phyloP scores from a whole-genome alignment of 768 basidiomycete species.

The Pleurotus tuber-regium region DNA sequence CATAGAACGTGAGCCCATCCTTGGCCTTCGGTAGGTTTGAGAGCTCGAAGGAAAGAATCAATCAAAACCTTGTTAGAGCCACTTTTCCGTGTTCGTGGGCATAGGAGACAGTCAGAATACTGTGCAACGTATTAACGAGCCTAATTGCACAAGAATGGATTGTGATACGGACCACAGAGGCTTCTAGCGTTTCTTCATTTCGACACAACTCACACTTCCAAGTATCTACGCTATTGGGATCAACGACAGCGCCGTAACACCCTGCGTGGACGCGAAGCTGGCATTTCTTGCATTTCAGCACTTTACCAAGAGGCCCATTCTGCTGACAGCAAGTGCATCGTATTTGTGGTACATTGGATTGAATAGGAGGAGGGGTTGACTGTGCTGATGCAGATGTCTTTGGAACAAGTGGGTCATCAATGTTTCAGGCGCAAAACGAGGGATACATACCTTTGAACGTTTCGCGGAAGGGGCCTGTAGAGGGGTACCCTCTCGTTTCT shows the following conservation, averaged over 20 bases:
- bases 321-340: conserved; percentile 76
- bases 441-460: conserved; percentile 39
- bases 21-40: conserved; percentile 91
- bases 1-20: conserved; percentile 93
- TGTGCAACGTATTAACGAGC: conserved; percentile 24
- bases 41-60: conserved; percentile 69
- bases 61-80: conserved; percentile 48
- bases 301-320: conserved; percentile 71
- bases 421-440: background rate
- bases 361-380: conserved; percentile 64
- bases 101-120: conserved; percentile 85
- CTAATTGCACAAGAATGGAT: conserved; percentile 4
- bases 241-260: conserved; percentile 65
- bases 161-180: conserved; percentile 63
- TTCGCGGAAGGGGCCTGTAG: conserved; percentile 43
- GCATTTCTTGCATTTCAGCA: conserved; percentile 81
- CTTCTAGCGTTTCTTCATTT: conserved; percentile 80
- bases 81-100: conserved; percentile 59
- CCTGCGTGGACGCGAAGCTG: conserved; percentile 76
- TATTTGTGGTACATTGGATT: conserved; percentile 53
- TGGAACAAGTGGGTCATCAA: background rate
- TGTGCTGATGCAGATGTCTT: conserved; percentile 50
- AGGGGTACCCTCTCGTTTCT: conserved; percentile 66
- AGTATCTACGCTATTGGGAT: conserved; percentile 59
- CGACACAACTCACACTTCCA: conserved; percentile 90